Base-by-base conservation (phyloP, 148 eudicot species). In the Fallopia convolvulus region DNA sequence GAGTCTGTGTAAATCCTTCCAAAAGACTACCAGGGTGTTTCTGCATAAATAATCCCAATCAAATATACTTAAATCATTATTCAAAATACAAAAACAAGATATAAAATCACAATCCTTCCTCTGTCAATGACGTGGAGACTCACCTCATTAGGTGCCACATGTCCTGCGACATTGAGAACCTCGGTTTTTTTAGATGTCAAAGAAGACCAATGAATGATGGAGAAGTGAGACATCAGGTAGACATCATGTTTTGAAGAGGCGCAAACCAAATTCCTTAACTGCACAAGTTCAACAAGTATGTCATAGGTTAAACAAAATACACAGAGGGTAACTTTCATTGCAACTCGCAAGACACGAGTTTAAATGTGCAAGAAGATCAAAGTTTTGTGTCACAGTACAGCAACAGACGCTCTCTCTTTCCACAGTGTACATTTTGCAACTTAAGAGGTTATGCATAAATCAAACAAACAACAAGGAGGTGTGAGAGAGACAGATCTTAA, bases 201-300 rank as follows among this genome's bases (percentile, higher is more conserved):
- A 20, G 93, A 84, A 33, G 88, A 84, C 90, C 89, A 87, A 56
- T 89, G 93, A 41, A 83, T 80, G 72, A 87, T 82, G 65, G 86
- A 83, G 46, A 77, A 89, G 80, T 88, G 88, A 63, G 98, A 89
- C 93, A 89, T 87, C 30, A 91, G 79, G 91, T 91, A 93, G 33
- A 91, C 93, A 83, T 93, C 93, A 77, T 93, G 98, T 84, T 93
- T 93, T 33, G 98, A 87, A 12, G 96, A 87, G 75, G 98, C 96
- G 90, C 98, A 93, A 42, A 93, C 96, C 90, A 93, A 83, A 80
- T 93, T 93, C 79, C 98, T 89, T 81, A 93, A 86, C 98, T 93
- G 87, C 85, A 87, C 68, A 42, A 74, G 46, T 33, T 30, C 39
- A 77, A 14, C 73, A 66, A 23, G 48, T 41, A 23, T 36, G 49